Conservation (phyloP, 495 filamentous ascomycete genomes). For the Aspergillus baeticus region DNA sequence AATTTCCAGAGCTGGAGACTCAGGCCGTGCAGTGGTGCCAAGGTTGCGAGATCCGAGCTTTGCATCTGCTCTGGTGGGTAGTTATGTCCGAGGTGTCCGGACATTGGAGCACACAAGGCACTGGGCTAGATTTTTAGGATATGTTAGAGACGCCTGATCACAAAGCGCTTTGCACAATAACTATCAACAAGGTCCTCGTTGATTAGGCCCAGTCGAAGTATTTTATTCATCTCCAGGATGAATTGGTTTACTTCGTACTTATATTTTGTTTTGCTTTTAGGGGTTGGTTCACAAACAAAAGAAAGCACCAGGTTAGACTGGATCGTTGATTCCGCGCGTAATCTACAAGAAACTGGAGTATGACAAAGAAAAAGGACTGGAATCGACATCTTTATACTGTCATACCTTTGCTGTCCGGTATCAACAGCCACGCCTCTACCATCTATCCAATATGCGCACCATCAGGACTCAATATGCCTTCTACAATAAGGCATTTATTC, state of each 20-base stretch:
- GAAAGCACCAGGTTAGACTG: slow-evolving; percentile 20
- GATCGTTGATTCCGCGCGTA: slow-evolving; percentile 22
- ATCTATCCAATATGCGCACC: not conserved
- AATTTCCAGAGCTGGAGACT: not conserved
- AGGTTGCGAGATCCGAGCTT: not conserved
- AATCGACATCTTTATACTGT: slow-evolving; percentile 18
- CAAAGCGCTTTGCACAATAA: too few species aligned
- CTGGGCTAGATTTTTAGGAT: too few species aligned
- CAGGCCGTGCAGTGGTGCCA: not conserved
- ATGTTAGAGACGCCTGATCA: too few species aligned
- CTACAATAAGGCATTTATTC: slow-evolving; percentile 36
- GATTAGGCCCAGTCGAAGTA: too few species aligned
- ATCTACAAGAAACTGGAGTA: slow-evolving; percentile 24
- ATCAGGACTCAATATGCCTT: not conserved
- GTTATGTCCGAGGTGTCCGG: too few species aligned
- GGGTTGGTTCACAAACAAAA: slow-evolving; percentile 14
- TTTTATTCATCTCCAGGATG: too few species aligned
- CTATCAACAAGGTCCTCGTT: too few species aligned
- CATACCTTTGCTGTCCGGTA: slow-evolving; percentile 6
- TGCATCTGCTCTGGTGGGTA: not conserved
- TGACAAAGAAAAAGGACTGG: slow-evolving; percentile 15
- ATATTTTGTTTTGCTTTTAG: too few species aligned
- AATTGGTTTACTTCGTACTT: not conserved
- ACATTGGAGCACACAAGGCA: too few species aligned
- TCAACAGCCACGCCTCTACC: slow-evolving; percentile 1